A percentile compares a stretch with the other conserved stretches of the same genome.
phyloP scores from a whole-genome alignment of 176 grass and related monocot genomes.

The Oryza glumipatula region DNA sequence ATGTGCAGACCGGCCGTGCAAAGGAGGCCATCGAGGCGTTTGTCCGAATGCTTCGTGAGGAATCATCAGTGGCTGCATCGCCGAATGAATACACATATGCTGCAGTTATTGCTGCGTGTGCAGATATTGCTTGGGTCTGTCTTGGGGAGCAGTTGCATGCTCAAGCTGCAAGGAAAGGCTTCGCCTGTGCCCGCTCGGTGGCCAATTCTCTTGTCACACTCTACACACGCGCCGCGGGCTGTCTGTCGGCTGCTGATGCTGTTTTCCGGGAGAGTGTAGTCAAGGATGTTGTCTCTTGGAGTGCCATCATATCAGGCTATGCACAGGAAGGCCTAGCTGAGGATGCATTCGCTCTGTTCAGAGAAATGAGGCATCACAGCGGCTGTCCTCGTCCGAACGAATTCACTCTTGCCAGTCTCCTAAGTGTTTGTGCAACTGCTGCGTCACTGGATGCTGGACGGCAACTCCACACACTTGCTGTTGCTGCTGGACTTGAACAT shows the following conservation, averaged over 20 bases:
- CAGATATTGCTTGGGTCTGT: conserved; percentile 17
- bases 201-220: conserved; percentile 66
- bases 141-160: conserved; percentile 64
- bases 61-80: conserved; percentile 14
- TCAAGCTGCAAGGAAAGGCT: conserved; percentile 46
- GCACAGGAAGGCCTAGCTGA: conserved; percentile 42
- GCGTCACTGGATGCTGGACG: conserved; percentile 46
- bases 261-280: conserved; percentile 46
- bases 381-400: conserved; percentile 54
- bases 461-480: conserved; percentile 56
- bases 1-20: conserved; percentile 45
- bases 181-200: conserved; percentile 44
- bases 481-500: conserved; percentile 36
- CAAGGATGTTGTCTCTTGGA: conserved; percentile 76
- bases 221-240: conserved; percentile 41
- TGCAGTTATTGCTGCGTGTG: conserved; percentile 55
- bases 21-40: conserved; percentile 55
- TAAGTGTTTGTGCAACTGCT: conserved; percentile 46
- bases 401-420: conserved; percentile 64
- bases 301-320: conserved; percentile 62
- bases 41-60: conserved; percentile 43
- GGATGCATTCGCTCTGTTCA: conserved; percentile 57
- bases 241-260: conserved; percentile 40
- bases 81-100: conserved; percentile 76
- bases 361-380: conserved; percentile 46